A percentile compares a stretch with the other conserved stretches of the same genome.
Evolutionary conservation across 352 stramenopile genomes (phyloP).

Genomic region (Phytophthora vignae): DNA sequence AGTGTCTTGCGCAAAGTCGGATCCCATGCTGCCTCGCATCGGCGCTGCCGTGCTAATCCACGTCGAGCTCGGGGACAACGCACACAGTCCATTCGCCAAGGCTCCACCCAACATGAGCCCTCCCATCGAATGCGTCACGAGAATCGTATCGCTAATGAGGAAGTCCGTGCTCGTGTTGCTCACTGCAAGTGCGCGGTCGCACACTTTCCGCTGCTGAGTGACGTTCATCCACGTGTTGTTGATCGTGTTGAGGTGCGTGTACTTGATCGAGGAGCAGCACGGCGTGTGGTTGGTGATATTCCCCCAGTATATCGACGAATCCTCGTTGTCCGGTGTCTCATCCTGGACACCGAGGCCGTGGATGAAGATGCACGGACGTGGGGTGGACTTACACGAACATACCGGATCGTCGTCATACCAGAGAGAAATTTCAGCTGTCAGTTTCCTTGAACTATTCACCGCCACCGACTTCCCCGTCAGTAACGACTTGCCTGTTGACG

Average conservation of each 20-base stretch:
- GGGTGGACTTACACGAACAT: conserved; percentile 27
- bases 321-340: conserved; percentile 8
- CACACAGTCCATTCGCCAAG: conserved; percentile 28
- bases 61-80: conserved; percentile 22
- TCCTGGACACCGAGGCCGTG: conserved; percentile 26
- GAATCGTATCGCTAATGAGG: conserved; percentile 27
- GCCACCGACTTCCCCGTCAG: conserved; percentile 2
- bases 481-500: conserved; percentile 9
- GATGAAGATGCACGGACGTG: conserved; percentile 32
- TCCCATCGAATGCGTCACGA: conserved; percentile 36
- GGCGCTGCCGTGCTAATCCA: conserved; percentile 44
- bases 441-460: neutral
- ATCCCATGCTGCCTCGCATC: conserved; percentile 34
- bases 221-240: conserved; percentile 27
- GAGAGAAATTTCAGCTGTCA: conserved; percentile 13
- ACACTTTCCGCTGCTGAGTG: conserved; percentile 34
- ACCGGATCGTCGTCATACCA: conserved; percentile 4
- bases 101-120: conserved; percentile 29
- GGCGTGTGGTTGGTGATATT: conserved; percentile 23
- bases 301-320: conserved; percentile 32
- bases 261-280: conserved; percentile 31
- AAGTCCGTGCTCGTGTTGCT: conserved; percentile 22
- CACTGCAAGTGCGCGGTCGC: conserved; percentile 13
- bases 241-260: conserved; percentile 27
- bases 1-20: conserved; percentile 20